A percentile compares a stretch with the other conserved stretches of the same genome.
Evolutionary conservation across 2,329 filamentous ascomycete genomes (phyloP).

Genomic region (Phoma sp.): DNA sequence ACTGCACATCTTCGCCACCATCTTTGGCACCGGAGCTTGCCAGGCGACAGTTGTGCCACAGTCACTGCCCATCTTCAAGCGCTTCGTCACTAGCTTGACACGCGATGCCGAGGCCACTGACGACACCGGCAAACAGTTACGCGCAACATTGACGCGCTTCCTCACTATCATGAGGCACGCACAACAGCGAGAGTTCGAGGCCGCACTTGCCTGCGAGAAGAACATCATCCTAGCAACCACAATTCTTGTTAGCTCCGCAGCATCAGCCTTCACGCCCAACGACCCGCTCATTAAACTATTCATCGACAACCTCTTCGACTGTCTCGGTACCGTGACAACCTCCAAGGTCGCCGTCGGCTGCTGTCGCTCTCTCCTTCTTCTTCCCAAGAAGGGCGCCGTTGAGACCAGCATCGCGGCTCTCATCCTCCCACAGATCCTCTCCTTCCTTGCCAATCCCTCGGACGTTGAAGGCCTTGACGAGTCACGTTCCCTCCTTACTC

Average conservation of each 20-base stretch:
- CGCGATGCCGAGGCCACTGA: constrained; percentile 49
- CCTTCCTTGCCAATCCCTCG: constrained; percentile 70
- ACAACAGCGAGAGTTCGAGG: constrained; percentile 77
- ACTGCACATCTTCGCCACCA: constrained; percentile 93
- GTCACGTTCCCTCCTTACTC: constrained; percentile 73
- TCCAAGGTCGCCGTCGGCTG: constrained; percentile 91
- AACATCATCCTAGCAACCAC: constrained; percentile 89
- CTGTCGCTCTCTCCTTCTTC: constrained; percentile 80
- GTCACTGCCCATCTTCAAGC: constrained; percentile 87
- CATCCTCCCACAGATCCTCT: constrained; percentile 76
- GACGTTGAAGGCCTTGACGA: constrained; percentile 81
- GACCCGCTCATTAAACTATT: constrained; percentile 79
- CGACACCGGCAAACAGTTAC: constrained; percentile 73
- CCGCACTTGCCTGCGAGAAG: constrained; percentile 87
- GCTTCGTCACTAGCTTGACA: constrained; percentile 82
- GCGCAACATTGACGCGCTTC: constrained; percentile 83
- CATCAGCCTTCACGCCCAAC: constrained; percentile 73
- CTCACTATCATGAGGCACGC: constrained; percentile 78
- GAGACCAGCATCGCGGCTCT: constrained; percentile 72
- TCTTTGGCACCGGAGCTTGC: constrained; percentile 84
- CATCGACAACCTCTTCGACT: constrained; percentile 83
- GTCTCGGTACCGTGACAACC: constrained; percentile 80
- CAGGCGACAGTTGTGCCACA: constrained; percentile 90
- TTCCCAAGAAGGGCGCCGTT: constrained; percentile 56
- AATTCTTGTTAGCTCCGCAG: constrained; percentile 83